Evolutionary conservation across 176 grass and related monocot genomes (phyloP), one percentile per base, ranked within the genome.

Genomic region (Oryza officinalis): DNA sequence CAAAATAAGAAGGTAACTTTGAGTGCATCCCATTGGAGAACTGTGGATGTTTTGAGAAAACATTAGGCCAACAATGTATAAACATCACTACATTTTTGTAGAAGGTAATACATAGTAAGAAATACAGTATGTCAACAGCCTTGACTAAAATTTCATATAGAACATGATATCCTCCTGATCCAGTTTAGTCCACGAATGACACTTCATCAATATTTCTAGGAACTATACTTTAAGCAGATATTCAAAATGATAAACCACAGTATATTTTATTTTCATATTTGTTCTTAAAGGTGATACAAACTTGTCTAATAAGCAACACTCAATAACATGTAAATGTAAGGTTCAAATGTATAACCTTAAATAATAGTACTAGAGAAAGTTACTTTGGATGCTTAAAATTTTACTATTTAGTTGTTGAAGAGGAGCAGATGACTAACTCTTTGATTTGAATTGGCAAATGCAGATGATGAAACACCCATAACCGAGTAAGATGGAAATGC

Each of bases 1-100:
- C 89, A 14, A 98, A 92, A 84, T 89, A 86, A 86, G 91, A 70
- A 82, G 96, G 93, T 69, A 92, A 80, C 60, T 91, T 95, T 47
- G 25, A 73, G 26, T 91, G 52, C 74, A 61, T 26, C 18, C 82
- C 91, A 69, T 88, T 86, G 64, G 91, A 77, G 8, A 95, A 83
- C 96, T 98, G 93, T 74, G 52, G 67, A 30, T 65, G 28, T 57
- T 45, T 52, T 63, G 63, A 79, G 72, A 30, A 77, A 76, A 27
- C 32, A 47, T 85, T 74, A 87, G 46, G 38, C 12, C 12, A n/a
- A 83, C n/a, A 77, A 71, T 46, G 26, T 60, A 72, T 64, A 22
- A 70, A 71, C 23, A 75, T 67, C 69, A 84, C 70, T 60, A 71
- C 71, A 26, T 72, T 73, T 73, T 14, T 0, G 13, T 86, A 66